phyloP scores from a whole-genome alignment of 1,284 basidiomycete species.

The Puccinia brachypodii region DNA sequence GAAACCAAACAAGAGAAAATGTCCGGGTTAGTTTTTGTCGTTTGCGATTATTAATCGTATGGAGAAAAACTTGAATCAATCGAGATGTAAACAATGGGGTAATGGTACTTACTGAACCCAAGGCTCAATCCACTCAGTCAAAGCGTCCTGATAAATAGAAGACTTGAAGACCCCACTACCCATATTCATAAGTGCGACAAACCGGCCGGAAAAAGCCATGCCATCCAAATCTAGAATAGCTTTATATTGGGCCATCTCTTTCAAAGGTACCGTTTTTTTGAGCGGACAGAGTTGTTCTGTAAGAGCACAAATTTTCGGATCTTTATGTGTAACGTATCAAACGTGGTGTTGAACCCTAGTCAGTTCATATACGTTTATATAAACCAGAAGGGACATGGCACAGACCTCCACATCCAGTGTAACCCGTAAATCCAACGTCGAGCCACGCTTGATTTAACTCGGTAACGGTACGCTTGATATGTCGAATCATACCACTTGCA shows the following conservation, averaged over 20 bases:
- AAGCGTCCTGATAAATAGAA: constrained; percentile 34
- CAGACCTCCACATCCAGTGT: constrained; percentile 46
- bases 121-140: constrained; percentile 47
- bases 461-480: constrained; percentile 31
- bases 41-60: no score
- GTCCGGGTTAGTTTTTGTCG: no score
- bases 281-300: constrained; percentile 35
- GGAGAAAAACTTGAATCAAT: neutral
- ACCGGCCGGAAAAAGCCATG: constrained; percentile 47
- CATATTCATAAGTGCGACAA: constrained; percentile 47
- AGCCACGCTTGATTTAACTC: constrained; percentile 47
- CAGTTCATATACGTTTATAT: no score
- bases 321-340: no score
- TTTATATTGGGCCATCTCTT: constrained; percentile 45
- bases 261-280: constrained; percentile 41
- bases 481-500: constrained; percentile 24
- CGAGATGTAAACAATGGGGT: neutral
- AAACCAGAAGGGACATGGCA: neutral
- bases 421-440: constrained; percentile 46
- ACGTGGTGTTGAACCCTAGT: neutral
- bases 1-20: no score
- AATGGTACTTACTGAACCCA: constrained; percentile 39
- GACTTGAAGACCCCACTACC: constrained; percentile 47
- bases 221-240: constrained; percentile 47
- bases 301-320: constrained; percentile 31